phyloP scores from a whole-genome alignment of 2,329 filamentous ascomycete species.

The Fulvia fulva region DNA sequence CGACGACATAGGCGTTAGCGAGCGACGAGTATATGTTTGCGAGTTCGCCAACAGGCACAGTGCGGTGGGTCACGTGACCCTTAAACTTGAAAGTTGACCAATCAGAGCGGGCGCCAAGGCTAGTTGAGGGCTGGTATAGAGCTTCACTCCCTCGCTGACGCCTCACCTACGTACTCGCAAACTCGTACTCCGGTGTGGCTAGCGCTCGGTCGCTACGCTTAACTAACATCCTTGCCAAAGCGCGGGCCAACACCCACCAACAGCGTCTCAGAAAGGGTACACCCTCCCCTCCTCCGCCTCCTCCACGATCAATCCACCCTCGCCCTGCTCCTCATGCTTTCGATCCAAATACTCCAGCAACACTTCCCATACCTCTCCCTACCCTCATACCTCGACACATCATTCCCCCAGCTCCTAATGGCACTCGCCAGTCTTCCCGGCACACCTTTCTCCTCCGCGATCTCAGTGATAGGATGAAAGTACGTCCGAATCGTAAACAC shows the following conservation, averaged over 20 bases:
- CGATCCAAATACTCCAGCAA: slow-evolving; percentile 71
- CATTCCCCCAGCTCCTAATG: slow-evolving; percentile 74
- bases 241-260: too few species aligned
- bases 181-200: too few species aligned
- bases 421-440: slow-evolving; percentile 74
- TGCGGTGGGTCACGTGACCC: too few species aligned
- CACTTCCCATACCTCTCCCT: slow-evolving; percentile 68
- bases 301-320: slow-evolving; percentile 59
- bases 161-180: too few species aligned
- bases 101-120: too few species aligned
- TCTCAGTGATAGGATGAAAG: slow-evolving; percentile 66
- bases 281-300: slow-evolving; percentile 56
- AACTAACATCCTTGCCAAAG: background rate
- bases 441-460: slow-evolving; percentile 69
- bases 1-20: too few species aligned
- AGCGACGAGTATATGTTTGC: too few species aligned
- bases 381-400: slow-evolving; percentile 75
- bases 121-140: too few species aligned
- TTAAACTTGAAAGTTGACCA: too few species aligned
- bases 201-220: too few species aligned
- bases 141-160: too few species aligned
- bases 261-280: slow-evolving; percentile 54
- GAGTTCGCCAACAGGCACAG: too few species aligned
- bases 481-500: slow-evolving; percentile 79
- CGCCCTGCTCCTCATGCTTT: slow-evolving; percentile 70